A percentile compares a stretch with the other conserved stretches of the same genome.
phyloP scores from a whole-genome alignment of 1,139 yeast genomes.

The Diutina scorzettiae region DNA sequence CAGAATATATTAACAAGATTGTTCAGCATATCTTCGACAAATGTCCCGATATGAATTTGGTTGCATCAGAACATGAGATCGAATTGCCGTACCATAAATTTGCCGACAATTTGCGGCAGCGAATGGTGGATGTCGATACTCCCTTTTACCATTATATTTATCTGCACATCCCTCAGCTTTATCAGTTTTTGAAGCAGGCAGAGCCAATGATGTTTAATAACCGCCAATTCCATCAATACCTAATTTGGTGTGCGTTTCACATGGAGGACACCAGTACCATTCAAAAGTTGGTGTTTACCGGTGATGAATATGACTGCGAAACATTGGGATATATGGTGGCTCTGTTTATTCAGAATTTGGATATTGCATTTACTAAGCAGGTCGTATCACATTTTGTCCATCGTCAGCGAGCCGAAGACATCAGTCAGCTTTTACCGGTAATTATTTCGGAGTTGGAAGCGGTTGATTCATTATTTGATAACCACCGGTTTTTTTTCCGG shows the following conservation, averaged over 20 bases:
- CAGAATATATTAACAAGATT: neutral
- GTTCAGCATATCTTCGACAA: neutral
- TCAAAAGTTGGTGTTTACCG: neutral
- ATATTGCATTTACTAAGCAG: neutral
- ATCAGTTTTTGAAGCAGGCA: neutral
- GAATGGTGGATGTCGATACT: conserved; percentile 1
- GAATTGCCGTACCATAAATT: conserved; percentile 2
- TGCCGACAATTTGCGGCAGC: neutral
- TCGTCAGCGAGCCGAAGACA: neutral
- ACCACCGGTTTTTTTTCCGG: neutral
- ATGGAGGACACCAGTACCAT: conserved; percentile 1
- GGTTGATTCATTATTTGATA: conserved; percentile 20
- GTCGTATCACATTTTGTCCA: neutral
- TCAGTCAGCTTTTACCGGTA: conserved; percentile 11
- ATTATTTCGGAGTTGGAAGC: conserved; percentile 27
- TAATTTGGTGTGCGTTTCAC: neutral
- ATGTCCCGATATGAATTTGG: conserved; percentile 3
- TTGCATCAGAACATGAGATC: neutral
- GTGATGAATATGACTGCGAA: conserved; percentile 1
- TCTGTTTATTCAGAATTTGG: conserved; percentile 1
- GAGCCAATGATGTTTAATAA: conserved; percentile 5
- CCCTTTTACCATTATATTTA: conserved; percentile 4
- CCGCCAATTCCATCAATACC: conserved; percentile 1
- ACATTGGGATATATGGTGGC: conserved; percentile 4
- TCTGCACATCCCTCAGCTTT: neutral